These are phyloP conservation scores for Apophysomyces ossiformis DNA, from an alignment of 371 early-diverging fungal species.

Conservation along the genomic window DNA sequence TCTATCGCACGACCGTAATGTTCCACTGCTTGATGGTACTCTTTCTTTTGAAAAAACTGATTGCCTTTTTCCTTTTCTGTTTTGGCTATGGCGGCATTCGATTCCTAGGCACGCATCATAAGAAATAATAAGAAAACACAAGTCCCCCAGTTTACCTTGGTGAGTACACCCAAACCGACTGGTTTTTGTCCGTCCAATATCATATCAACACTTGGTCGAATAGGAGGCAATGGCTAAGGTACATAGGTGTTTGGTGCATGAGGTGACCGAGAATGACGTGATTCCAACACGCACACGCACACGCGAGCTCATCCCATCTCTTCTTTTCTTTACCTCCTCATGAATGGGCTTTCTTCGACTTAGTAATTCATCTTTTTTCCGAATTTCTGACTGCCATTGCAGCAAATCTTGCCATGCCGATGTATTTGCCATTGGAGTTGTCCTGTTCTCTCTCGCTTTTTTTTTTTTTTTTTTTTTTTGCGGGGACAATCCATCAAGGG, in stretches of 20 bases:
- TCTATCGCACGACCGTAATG: slow-evolving; percentile 75
- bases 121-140: too few relatives aligned
- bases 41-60: slow-evolving; percentile 72
- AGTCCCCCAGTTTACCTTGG: slow-evolving; percentile 11
- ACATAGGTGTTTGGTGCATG: not conserved
- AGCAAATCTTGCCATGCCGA: slow-evolving; percentile 11
- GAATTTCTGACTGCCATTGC: slow-evolving; percentile 13
- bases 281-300: not conserved
- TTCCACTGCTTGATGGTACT: slow-evolving; percentile 67
- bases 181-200: slow-evolving; percentile 22
- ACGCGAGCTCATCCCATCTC: not conserved
- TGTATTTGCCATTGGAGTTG: not conserved
- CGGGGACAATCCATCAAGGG: not conserved
- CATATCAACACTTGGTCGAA: slow-evolving; percentile 20
- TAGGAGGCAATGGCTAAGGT: slow-evolving; percentile 22
- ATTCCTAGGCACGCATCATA: not conserved
- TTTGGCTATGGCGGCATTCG: slow-evolving; percentile 2
- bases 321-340: slow-evolving; percentile 18
- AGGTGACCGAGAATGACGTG: not conserved
- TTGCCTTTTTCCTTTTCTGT: slow-evolving; percentile 73
- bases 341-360: slow-evolving; percentile 26
- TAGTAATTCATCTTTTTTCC: slow-evolving; percentile 11
- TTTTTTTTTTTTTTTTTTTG: too few relatives aligned
- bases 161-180: slow-evolving; percentile 16
- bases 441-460: not conserved